Evolutionary conservation across 2,329 filamentous ascomycete species (phyloP), one percentile per base, ranked within the genome.

Genomic region (Leptoxyphium fumago): DNA sequence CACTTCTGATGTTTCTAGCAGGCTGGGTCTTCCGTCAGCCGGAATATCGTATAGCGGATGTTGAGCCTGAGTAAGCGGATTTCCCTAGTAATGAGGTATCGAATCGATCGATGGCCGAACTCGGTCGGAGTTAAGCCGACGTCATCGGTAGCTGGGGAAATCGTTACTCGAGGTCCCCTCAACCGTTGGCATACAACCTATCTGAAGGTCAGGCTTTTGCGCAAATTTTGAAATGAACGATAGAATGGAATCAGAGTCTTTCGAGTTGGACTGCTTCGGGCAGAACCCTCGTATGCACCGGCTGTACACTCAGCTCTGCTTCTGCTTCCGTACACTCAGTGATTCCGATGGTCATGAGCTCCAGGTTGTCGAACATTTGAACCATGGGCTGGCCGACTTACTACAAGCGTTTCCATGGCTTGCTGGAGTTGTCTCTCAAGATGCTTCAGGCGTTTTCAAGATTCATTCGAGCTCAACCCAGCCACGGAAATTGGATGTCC

Each of bases 231-330:
- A 26, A 26, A 26, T 26, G 21, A 26, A 26, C 21, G 21, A 26
- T 26, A 7, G 4, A 7, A 7, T 26, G 21, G 21, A 26, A 7
- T 26, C 21, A 26, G 21, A 47, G 21, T 7, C 21, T 26, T 26
- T 26, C 7, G 21, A 26, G 13, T 41, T 47, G 2, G 45, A 47
- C 21, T 36, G 40, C 11, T 36, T 47, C 32, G 45, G 45, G 13
- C 40, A 45, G 30, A 44, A 32, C 26, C 38, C 45, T 11, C 39
- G 45, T 9, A 11, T 47, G 15, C 40, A 26, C 21, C 29, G 29
- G 21, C 29, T 47, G 9, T 45, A 47, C 15, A 47, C 45, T 11
- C 45, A 45, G 18, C 29, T 47, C 10, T 42, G 40, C 26, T 43
- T 47, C 21, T 39, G 17, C 15, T 47, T 47, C 39, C 18, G 43